Evolutionary conservation across 2,329 filamentous ascomycete genomes (phyloP), one percentile per base, ranked within the genome.

Genomic region (Biscogniauxia marginata): DNA sequence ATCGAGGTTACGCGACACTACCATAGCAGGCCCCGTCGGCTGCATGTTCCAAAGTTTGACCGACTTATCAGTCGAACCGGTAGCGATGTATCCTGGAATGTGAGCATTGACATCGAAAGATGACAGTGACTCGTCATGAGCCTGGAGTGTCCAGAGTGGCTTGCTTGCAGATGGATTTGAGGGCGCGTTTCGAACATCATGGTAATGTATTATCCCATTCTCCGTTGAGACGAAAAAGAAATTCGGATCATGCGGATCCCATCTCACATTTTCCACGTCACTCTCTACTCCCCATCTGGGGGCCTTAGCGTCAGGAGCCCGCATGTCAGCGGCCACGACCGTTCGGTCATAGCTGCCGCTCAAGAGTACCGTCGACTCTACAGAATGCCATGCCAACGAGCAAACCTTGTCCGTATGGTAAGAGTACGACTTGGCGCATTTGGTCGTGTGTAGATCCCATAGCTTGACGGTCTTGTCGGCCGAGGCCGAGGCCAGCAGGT

Each of bases 321-420:
- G 86, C 93, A 99, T 97, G 71, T 99, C 95, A 3, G 91, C 90
- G n/a, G 91, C 92, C 7, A 96, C 91, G 8, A 96, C 83, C 3
- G 93, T 98, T 62, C 92, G 87, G 74, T 99, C 95, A 76, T 98
- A 99, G 71, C 91, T 96, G 59, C 95, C 95, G 68, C 89, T 96
- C 57, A 99, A 82, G 21, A 99, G 82, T 19, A 96, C 86, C 0
- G 95, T 97, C 2, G 93, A 86, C 73, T 97, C 90, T 46, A 82
- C 84, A 0, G 90, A 84, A 78, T 98, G 91, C 95, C 96, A 99
- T 63, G 93, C 89, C 55, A 99, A 78, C 20, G 93, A 91, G 82
- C 93, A 99, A 63, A 98, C 93, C 78, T 99, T 99, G 81, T 97
- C 95, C 34, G 91, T 96, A 77, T 99, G 95, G 76, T 96, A 91